phyloP scores from a whole-genome alignment of 179 eudicot species.

The Patellifolia procumbens region DNA sequence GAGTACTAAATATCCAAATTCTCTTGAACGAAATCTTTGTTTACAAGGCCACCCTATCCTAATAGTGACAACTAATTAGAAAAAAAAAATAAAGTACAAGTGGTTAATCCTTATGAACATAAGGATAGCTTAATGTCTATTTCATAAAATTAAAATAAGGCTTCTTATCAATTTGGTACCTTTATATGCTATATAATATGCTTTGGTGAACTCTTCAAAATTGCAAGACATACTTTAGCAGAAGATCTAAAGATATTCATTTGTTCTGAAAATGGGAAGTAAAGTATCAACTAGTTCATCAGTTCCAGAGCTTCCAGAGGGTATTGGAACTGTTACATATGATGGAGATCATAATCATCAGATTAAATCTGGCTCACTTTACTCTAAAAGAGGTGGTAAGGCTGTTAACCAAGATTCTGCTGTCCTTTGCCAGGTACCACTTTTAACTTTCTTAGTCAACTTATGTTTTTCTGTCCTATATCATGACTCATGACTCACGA shows the following conservation, averaged over 20 bases:
- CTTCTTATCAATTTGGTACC: too few relatives aligned
- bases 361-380: slow-evolving; percentile 19
- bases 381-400: slow-evolving; percentile 30
- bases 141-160: background rate
- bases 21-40: too few relatives aligned
- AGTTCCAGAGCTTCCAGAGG: slow-evolving; percentile 25
- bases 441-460: background rate
- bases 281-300: slow-evolving; percentile 11
- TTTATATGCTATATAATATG: too few relatives aligned
- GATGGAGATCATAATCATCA: slow-evolving; percentile 13
- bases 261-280: slow-evolving; percentile 25
- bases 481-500: too few relatives aligned
- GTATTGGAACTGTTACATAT: slow-evolving; percentile 23
- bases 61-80: too few relatives aligned
- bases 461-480: background rate
- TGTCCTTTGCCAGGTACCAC: slow-evolving; percentile 29
- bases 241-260: background rate
- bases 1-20: too few relatives aligned
- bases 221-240: background rate
- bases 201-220: slow-evolving; percentile 23
- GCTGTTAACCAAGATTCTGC: slow-evolving; percentile 31
- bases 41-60: too few relatives aligned
- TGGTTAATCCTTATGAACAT: too few relatives aligned
- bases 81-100: too few relatives aligned
- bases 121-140: background rate